Conservation (phyloP, 257 asterid species). For the Penstemon eatonii region DNA sequence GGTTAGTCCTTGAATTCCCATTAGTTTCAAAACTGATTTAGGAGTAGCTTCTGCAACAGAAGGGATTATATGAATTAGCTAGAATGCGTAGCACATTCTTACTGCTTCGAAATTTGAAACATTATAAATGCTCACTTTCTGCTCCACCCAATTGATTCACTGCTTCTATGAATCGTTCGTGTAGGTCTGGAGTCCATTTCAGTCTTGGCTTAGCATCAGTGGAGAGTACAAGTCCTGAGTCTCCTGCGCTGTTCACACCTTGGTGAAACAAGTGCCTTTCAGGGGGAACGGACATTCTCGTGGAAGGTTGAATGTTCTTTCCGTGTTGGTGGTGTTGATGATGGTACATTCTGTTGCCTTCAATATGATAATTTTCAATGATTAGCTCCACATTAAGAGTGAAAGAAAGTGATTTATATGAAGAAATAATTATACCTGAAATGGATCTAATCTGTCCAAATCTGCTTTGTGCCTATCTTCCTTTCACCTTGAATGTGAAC, state of each 20-base stretch:
- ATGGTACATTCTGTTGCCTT: slow-evolving; percentile 56
- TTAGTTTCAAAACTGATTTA: slow-evolving; percentile 91
- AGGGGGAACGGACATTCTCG: slow-evolving; percentile 59
- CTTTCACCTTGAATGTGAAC: slow-evolving; percentile 36
- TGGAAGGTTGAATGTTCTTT: slow-evolving; percentile 52
- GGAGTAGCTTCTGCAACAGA: slow-evolving; percentile 90
- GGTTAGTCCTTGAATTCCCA: slow-evolving; percentile 93
- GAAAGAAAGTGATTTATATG: slow-evolving; percentile 20
- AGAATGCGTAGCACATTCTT: slow-evolving; percentile 27
- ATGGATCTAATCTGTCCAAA: slow-evolving; percentile 31
- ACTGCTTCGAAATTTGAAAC: slow-evolving; percentile 18
- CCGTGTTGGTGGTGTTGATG: slow-evolving; percentile 60
- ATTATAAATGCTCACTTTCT: slow-evolving; percentile 68
- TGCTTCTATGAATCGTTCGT: slow-evolving; percentile 85
- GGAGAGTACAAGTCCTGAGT: slow-evolving; percentile 88
- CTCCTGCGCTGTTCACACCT: slow-evolving; percentile 60
- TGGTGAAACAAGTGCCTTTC: slow-evolving; percentile 78
- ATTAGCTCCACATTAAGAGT: slow-evolving; percentile 30
- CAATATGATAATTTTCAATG: slow-evolving; percentile 29
- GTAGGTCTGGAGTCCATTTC: slow-evolving; percentile 95
- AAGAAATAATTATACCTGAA: slow-evolving; percentile 44
- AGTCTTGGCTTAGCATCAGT: slow-evolving; percentile 97
- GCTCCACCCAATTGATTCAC: slow-evolving; percentile 98
- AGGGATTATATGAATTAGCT: slow-evolving; percentile 30
- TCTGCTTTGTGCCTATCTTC: slow-evolving; percentile 38